Evolutionary conservation across 768 basidiomycete species (phyloP).

Genomic region (Termitomyces sp.): DNA sequence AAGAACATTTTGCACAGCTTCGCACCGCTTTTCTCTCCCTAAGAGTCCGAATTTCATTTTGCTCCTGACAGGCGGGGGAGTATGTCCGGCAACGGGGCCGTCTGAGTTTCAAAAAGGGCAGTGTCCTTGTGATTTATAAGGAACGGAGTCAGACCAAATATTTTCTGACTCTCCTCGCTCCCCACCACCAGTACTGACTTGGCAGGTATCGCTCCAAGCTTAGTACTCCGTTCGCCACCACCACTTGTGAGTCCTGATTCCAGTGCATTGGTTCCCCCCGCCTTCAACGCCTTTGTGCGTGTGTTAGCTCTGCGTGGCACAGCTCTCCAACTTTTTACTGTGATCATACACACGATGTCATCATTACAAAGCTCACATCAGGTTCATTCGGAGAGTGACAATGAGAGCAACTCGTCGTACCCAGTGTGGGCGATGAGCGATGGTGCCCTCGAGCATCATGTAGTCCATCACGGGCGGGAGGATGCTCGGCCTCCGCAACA

Average conservation of each 20-base stretch:
- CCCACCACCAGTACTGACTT: constrained; percentile 11
- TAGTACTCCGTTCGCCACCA: neutral
- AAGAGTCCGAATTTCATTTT: neutral
- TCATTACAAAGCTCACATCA: neutral
- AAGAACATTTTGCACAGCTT: constrained; percentile 6
- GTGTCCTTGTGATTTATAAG: constrained; percentile 12
- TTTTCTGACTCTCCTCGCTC: constrained; percentile 5
- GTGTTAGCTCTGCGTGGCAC: constrained; percentile 6
- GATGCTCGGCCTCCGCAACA: neutral
- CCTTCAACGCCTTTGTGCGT: constrained; percentile 6
- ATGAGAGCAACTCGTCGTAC: neutral
- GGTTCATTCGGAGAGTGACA: neutral
- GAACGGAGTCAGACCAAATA: constrained; percentile 9
- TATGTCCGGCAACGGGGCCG: constrained; percentile 9
- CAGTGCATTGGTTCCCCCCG: neutral
- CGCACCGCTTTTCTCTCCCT: constrained; percentile 2
- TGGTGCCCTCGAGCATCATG: neutral
- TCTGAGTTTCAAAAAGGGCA: constrained; percentile 17
- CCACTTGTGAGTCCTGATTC: constrained; percentile 10
- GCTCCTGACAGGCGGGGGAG: constrained; percentile 7
- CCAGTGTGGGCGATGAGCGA: constrained; percentile 8
- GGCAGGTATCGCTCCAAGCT: constrained; percentile 8
- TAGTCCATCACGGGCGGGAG: neutral
- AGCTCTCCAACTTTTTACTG: neutral
- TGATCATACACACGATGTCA: constrained; percentile 9